Evolutionary conservation across 2,329 filamentous ascomycete genomes (phyloP), one percentile per base, ranked within the genome.

Genomic region (Apiospora arundinis): DNA sequence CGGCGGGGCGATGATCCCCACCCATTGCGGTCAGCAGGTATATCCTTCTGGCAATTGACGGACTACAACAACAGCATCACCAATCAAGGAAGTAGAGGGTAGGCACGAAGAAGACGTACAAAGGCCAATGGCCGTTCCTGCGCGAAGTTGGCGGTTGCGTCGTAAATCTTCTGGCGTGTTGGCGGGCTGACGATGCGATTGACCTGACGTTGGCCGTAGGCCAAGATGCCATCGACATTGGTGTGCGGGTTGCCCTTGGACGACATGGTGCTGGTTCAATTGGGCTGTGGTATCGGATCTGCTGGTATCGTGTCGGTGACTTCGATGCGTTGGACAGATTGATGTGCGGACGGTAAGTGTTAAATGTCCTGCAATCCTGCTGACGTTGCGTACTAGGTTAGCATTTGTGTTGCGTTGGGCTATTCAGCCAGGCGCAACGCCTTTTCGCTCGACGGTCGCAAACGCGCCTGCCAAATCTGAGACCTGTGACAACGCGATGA

Each of bases 61-160:
- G n/a, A n/a, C n/a, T n/a, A n/a, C n/a, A n/a, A n/a, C n/a, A n/a
- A n/a, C n/a, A n/a, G n/a, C n/a, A n/a, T n/a, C n/a, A n/a, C n/a
- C n/a, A n/a, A n/a, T n/a, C n/a, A n/a, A n/a, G n/a, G n/a, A n/a
- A n/a, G n/a, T n/a, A n/a, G n/a, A n/a, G n/a, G n/a, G n/a, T n/a
- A n/a, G n/a, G n/a, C n/a, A n/a, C n/a, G n/a, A n/a, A n/a, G n/a
- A n/a, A n/a, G n/a, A n/a, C 91, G 28, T 84, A 94, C 92, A 70
- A 92, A 90, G 60, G 95, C 83, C 73, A 94, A 83, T 2, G 94
- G 94, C 71, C 92, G 91, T 67, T 87, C 83, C 7, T 86, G 81
- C 21, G 91, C 89, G 77, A 93, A 92, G 6, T 82, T 78, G 46
- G 85, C 83, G 40, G 88, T 80, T 63, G 83, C 85, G 21, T 87